Percentiles rank a stretch among this genome's conserved stretches.
Evolutionary conservation across 495 filamentous ascomycete genomes (phyloP).

Genomic region (Clohesyomyces aquaticus): DNA sequence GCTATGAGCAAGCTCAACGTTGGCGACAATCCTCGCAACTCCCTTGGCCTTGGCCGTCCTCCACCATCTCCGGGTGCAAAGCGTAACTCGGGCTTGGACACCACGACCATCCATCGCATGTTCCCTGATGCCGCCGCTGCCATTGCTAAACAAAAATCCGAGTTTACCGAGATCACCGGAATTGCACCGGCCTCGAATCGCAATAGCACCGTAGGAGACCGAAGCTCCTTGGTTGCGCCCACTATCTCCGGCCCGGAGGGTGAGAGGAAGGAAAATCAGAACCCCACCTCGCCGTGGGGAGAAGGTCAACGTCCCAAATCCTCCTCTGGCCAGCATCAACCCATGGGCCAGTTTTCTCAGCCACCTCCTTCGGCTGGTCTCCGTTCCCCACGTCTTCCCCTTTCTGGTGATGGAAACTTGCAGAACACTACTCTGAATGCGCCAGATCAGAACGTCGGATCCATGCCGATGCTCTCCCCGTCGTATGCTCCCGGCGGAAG

Average conservation of each 20-base stretch:
- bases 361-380: conserved; percentile 76
- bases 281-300: conserved; percentile 79
- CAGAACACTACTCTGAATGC: conserved; percentile 83
- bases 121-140: conserved; percentile 97
- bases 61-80: conserved; percentile 79
- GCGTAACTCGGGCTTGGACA: conserved; percentile 87
- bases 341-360: conserved; percentile 97
- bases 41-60: conserved; percentile 67
- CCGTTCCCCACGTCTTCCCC: conserved; percentile 73
- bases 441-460: conserved; percentile 64
- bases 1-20: conserved; percentile 95
- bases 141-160: conserved; percentile 95
- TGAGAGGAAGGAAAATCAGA: conserved; percentile 45
- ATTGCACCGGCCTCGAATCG: conserved; percentile 88
- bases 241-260: conserved; percentile 69
- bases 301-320: conserved; percentile 80
- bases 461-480: conserved; percentile 85
- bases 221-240: conserved; percentile 77
- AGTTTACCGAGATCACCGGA: conserved; percentile 93
- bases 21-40: conserved; percentile 77
- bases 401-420: conserved; percentile 67
- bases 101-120: conserved; percentile 97
- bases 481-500: conserved; percentile 76
- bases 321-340: conserved; percentile 78
- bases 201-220: conserved; percentile 85